Evolutionary conservation across 192 early-diverging fungal species (phyloP).

Genomic region (Martensiomyces pterosporus): DNA sequence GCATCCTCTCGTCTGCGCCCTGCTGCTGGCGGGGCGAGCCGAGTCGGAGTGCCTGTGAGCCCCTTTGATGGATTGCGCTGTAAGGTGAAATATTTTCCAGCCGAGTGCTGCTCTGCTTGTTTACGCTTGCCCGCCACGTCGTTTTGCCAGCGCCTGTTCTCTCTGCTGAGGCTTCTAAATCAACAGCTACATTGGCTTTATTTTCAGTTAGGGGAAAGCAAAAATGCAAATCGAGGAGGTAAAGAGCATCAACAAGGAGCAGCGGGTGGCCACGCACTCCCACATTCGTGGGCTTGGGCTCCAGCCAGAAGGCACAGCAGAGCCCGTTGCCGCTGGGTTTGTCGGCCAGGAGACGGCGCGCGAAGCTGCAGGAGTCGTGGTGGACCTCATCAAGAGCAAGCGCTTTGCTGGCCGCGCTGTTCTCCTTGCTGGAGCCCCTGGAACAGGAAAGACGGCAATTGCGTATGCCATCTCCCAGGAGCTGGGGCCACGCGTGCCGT

Average conservation of each 20-base stretch:
- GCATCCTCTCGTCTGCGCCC: no score
- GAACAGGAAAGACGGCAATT: slow-evolving; percentile 97
- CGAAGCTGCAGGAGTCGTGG: slow-evolving; percentile 92
- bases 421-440: slow-evolving; percentile 92
- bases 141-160: no score
- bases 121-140: no score
- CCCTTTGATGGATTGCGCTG: no score
- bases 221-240: slow-evolving; percentile 92
- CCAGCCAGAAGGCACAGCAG: slow-evolving; percentile 79
- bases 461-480: slow-evolving; percentile 96
- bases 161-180: no score
- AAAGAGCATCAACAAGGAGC: slow-evolving; percentile 84
- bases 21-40: no score
- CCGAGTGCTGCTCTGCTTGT: no score
- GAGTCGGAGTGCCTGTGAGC: no score
- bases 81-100: no score
- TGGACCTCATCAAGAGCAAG: slow-evolving; percentile 90
- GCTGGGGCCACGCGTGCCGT: slow-evolving; percentile 96
- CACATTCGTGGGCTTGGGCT: slow-evolving; percentile 97
- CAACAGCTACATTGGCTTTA: no score
- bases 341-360: slow-evolving; percentile 96
- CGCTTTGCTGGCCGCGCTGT: slow-evolving; percentile 97
- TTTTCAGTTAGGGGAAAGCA: no score
- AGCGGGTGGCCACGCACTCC: slow-evolving; percentile 92
- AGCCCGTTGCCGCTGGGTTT: slow-evolving; percentile 86